Evolutionary conservation across 495 filamentous ascomycete species (phyloP).

Genomic region (Daldinia loculata): DNA sequence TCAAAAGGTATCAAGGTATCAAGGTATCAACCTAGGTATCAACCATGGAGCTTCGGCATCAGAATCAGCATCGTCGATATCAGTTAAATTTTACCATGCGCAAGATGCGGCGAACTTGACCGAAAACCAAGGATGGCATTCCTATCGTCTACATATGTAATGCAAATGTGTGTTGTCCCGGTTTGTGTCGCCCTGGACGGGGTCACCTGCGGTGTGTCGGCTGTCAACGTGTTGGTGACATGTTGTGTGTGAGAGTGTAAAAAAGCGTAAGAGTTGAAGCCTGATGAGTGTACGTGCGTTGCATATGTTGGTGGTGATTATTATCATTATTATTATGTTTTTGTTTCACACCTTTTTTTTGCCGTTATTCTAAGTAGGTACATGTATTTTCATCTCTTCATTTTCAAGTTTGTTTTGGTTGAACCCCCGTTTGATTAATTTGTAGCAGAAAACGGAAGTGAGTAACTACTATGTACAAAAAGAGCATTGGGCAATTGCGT

Average conservation of each 20-base stretch:
- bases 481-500: conserved; percentile 6
- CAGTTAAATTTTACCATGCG: conserved; percentile 30
- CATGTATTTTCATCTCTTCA: neutral
- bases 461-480: neutral
- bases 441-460: neutral
- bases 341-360: neutral
- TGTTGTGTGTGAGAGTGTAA: conserved; percentile 34
- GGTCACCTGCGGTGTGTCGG: conserved; percentile 42
- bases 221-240: conserved; percentile 46
- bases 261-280: conserved; percentile 6
- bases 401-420: neutral
- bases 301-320: conserved; percentile 1
- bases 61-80: conserved; percentile 19
- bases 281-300: conserved; percentile 16
- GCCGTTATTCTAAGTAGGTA: neutral
- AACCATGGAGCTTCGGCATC: conserved; percentile 5
- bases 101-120: conserved; percentile 43
- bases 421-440: neutral
- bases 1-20: neutral
- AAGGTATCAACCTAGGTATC: neutral
- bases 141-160: conserved; percentile 31
- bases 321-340: conserved; percentile 1
- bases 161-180: conserved; percentile 44
- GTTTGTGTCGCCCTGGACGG: conserved; percentile 39
- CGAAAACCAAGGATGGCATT: conserved; percentile 42